These are phyloP conservation scores for Rhizopus sp. DNA, from an alignment of 371 early-diverging fungal species.

Conservation along the genomic window DNA sequence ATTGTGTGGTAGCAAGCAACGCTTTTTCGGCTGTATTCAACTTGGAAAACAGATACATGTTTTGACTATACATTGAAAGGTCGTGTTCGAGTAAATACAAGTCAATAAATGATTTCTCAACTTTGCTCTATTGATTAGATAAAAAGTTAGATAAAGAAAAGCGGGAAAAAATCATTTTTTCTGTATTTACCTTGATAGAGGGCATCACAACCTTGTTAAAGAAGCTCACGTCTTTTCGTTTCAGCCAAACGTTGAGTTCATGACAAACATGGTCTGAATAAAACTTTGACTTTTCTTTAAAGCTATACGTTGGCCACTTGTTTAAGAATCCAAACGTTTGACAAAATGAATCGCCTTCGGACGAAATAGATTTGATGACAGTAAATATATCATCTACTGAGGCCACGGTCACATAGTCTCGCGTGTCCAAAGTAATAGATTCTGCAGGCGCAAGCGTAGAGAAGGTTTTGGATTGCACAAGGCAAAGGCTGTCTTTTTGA, in stretches of 20 bases:
- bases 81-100: constrained; percentile 45
- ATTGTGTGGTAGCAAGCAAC: constrained; percentile 40
- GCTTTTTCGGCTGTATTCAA: constrained; percentile 49
- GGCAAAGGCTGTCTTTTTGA: constrained; percentile 22
- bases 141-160: background rate
- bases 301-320: constrained; percentile 23
- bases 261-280: constrained; percentile 46
- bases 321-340: constrained; percentile 26
- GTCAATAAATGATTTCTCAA: constrained; percentile 56
- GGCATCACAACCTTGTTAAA: constrained; percentile 46
- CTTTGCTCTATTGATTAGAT: constrained; percentile 39
- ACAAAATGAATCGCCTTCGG: background rate
- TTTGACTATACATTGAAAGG: constrained; percentile 29
- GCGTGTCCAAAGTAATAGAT: constrained; percentile 17
- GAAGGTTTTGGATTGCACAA: constrained; percentile 24
- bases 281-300: constrained; percentile 25
- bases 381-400: constrained; percentile 39
- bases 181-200: constrained; percentile 44
- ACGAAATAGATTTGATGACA: constrained; percentile 15
- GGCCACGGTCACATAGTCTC: constrained; percentile 45
- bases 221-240: constrained; percentile 48
- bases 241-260: constrained; percentile 61
- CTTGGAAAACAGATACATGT: constrained; percentile 33
- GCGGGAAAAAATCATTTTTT: constrained; percentile 1
- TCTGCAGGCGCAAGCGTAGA: constrained; percentile 12